A percentile compares a stretch with the other conserved stretches of the same genome.
Conservation (phyloP, 2,329 filamentous ascomycete species). For the Paramyrothecium roridum region DNA sequence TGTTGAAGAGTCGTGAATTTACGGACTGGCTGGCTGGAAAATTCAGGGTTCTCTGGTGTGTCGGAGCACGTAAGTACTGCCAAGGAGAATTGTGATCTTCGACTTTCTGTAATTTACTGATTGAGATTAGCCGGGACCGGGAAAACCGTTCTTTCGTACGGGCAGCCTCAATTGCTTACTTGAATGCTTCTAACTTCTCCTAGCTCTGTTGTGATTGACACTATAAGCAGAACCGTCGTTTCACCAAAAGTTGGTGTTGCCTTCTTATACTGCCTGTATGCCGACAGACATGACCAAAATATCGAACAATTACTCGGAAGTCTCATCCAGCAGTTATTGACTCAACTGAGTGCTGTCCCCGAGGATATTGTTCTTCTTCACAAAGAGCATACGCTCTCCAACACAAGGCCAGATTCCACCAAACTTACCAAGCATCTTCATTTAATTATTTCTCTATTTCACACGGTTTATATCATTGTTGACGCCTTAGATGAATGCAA, state of each 20-base stretch:
- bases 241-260: neutral
- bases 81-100: too few relatives aligned
- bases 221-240: too few relatives aligned
- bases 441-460: neutral
- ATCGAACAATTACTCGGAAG: neutral
- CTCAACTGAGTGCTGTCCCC: neutral
- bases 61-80: too few relatives aligned
- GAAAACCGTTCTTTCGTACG: too few relatives aligned
- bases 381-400: neutral
- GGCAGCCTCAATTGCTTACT: too few relatives aligned
- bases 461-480: constrained; percentile 9
- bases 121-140: too few relatives aligned
- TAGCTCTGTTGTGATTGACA: too few relatives aligned
- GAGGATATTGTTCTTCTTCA: neutral
- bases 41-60: too few relatives aligned
- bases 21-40: too few relatives aligned
- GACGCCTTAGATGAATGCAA: constrained; percentile 22
- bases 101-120: too few relatives aligned
- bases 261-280: neutral
- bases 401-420: neutral
- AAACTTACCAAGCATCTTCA: constrained; percentile 5
- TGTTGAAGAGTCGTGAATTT: too few relatives aligned
- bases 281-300: neutral
- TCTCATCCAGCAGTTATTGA: neutral
- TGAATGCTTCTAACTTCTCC: too few relatives aligned